Evolutionary conservation across 805 yeast genomes (phyloP), one percentile per base, ranked within the genome.

Genomic region (Lachancea mirantina): DNA sequence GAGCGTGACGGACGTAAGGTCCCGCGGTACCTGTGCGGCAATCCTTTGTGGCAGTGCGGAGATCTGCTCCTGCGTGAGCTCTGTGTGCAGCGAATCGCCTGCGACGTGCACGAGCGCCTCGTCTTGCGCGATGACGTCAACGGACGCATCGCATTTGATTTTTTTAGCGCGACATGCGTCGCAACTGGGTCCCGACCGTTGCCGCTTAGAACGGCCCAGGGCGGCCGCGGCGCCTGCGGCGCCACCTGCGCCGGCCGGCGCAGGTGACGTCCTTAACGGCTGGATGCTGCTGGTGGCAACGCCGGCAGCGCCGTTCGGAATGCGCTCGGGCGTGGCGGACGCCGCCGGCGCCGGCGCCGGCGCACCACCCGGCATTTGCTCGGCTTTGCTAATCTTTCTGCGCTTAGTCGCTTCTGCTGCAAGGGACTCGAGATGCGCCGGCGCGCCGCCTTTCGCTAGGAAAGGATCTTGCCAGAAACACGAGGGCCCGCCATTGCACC

Each of bases 181-280:
- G 55, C 89, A 80, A 24, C 82, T 74, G 3, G 87, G 87, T 0
- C 89, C 87, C 13, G 72, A 62, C 38, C 89, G 60, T 57, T 80
- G 88, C 45, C 85, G 50, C 34, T 57, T 49, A 21, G 49, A 42
- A 26, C 34, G 22, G 34, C 31, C 26, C 26, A 18, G 43, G 23
- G 28, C 21, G 13, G 36, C 29, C 5, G 35, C 22, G 14, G 25
- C 25, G 32, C 20, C 20, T 7, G 9, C 14, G 20, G 7, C 29
- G 29, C 29, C n/a, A 14, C 20, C 11, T 8, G 13, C 26, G 26
- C 26, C 8, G 13, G 14, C 26, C n/a, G 20, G 18, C 8, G 9
- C 10, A 9, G 11, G 19, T 7, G 7, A 10, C 20, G 29, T 14
- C 16, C n/a, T 14, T 11, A 19, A 8, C 22, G 17, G 30, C 30